Base-by-base conservation (phyloP, 148 eudicot genomes). In the Silene conica region DNA sequence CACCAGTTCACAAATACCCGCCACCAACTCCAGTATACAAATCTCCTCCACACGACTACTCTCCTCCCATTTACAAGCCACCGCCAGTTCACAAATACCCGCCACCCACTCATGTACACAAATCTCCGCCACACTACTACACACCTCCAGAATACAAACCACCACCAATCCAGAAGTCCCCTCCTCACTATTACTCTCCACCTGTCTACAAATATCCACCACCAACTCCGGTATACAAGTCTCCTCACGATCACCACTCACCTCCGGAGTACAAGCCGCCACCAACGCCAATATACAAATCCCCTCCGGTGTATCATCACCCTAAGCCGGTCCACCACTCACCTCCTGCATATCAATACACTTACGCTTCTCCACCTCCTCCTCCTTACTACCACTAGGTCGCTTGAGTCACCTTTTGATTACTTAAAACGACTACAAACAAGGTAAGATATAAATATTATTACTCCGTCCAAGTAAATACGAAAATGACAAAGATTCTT, bases 361-460 rank as follows among this genome's bases (percentile, higher is more conserved):
- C 18, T 25, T 77, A 77, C 69, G 22, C 63, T 55, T 77, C 79
- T 54, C 75, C 80, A 62, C 80, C 80, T 20, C 80, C 80, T 69
- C 79, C 79, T 71, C 80, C 80, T 71, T 71, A 77, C 41, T 48
- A 65, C 54, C n/a, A 70, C 12, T 76, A 77, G 79, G 11, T 46
- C 4, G 34, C 34, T 31, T 69, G 41, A 64, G 16, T 31, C 18
- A 2, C 8, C 46, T 58, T 63, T 25, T 8, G 11, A 26, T 60
- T 11, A 45, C 20, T 56, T 19, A 15, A 50, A 50, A 28, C 26
- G 1, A 34, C 59, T 34, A 56, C 59, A 50, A 4, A 20, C 63
- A 66, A 56, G 77, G 77, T 74, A 66, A 34, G 77, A 55, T 31
- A 5, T 3, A 31, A 31, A 31, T 31, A 2, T 31, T 31, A 3